These are phyloP conservation scores for Cercospora citrullina DNA, from an alignment of 2,329 filamentous ascomycete genomes.

Conservation along the genomic window DNA sequence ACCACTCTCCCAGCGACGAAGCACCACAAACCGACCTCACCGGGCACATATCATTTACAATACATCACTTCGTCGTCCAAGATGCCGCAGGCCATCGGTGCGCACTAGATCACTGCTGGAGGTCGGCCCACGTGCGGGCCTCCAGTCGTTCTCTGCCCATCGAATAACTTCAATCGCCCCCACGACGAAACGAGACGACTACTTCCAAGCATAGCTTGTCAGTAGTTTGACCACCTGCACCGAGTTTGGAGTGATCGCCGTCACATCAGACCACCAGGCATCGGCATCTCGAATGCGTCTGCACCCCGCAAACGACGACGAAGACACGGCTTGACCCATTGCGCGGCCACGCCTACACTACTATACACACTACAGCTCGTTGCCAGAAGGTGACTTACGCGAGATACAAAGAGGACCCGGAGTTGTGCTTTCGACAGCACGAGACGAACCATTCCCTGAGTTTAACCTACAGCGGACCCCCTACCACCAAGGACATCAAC, in stretches of 20 bases:
- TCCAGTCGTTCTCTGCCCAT: conserved; percentile 39
- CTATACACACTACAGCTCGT: conserved; percentile 27
- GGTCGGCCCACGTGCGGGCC: conserved; percentile 31
- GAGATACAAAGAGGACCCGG: conserved; percentile 14
- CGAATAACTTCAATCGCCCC: conserved; percentile 29
- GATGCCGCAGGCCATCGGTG: conserved; percentile 40
- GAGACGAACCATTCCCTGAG: background rate
- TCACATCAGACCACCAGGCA: conserved; percentile 17
- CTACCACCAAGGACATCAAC: background rate
- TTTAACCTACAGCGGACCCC: background rate
- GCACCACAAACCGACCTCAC: conserved; percentile 18
- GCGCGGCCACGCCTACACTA: conserved; percentile 24
- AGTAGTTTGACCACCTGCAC: conserved; percentile 21
- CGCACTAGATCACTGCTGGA: conserved; percentile 41
- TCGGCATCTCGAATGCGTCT: conserved; percentile 22
- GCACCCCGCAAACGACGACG: conserved; percentile 29
- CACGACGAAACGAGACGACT: conserved; percentile 30
- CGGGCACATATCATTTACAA: conserved; percentile 22
- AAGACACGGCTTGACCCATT: conserved; percentile 29
- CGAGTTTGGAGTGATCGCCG: background rate
- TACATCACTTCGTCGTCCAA: conserved; percentile 38
- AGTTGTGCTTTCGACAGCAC: background rate
- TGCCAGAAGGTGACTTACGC: conserved; percentile 34
- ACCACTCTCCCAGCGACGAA: conserved; percentile 26
- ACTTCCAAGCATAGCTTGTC: conserved; percentile 29